Evolutionary conservation across 306 rosid species (phyloP).

Genomic region (Trichosanthes cucumerina): DNA sequence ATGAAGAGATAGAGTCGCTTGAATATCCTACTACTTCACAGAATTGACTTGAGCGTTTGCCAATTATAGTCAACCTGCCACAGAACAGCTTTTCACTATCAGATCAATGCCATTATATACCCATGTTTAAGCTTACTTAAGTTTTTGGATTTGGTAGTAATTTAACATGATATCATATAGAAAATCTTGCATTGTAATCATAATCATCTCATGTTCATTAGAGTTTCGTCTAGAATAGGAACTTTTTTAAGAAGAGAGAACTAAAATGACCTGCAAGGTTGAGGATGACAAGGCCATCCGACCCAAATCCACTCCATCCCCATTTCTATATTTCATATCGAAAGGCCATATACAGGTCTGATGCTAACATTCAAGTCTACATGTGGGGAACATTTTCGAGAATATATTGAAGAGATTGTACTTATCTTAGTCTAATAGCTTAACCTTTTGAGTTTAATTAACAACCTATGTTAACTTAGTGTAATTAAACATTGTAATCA

Average conservation of each 20-base stretch:
- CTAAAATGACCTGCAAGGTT: background rate
- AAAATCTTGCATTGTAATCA: background rate
- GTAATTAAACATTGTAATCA: background rate
- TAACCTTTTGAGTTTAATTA: background rate
- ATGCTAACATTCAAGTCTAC: background rate
- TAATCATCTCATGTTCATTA: background rate
- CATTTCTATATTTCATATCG: background rate
- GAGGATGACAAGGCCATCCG: background rate
- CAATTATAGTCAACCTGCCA: slow-evolving; percentile 48
- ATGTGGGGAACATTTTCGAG: background rate
- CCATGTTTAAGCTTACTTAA: background rate
- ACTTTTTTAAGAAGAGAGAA: background rate
- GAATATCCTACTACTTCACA: slow-evolving; percentile 22
- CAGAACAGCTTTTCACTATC: background rate
- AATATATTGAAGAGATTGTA: background rate
- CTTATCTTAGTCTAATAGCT: background rate
- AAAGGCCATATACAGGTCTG: background rate
- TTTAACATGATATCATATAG: background rate
- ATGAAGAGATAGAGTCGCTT: slow-evolving; percentile 37
- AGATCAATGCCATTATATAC: background rate
- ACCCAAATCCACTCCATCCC: background rate
- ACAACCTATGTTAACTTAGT: background rate
- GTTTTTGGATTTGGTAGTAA: background rate
- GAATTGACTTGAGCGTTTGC: slow-evolving; percentile 33
- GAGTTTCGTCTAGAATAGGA: background rate